A percentile compares a stretch with the other conserved stretches of the same genome.
Evolutionary conservation across 345 rosid genomes (phyloP).

Genomic region (Camelina laxa): DNA sequence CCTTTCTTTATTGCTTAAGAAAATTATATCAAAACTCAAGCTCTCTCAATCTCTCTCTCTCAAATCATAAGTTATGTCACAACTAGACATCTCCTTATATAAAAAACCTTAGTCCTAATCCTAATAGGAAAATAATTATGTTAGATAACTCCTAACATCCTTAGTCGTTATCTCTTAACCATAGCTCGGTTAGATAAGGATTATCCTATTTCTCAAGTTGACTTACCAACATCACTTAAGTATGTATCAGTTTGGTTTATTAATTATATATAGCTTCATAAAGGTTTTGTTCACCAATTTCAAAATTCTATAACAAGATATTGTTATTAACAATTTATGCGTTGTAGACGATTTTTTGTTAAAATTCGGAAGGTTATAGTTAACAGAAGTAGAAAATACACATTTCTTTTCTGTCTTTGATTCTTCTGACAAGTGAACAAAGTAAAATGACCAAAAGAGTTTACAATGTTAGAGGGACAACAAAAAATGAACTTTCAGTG

Average conservation of each 20-base stretch:
- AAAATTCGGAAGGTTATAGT: background rate
- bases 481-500: background rate
- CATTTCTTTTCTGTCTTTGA: background rate
- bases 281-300: background rate
- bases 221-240: too few relatives aligned
- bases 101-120: too few relatives aligned
- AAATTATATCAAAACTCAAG: too few relatives aligned
- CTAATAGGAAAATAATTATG: too few relatives aligned
- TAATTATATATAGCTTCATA: background rate
- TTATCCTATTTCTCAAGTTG: too few relatives aligned
- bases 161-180: too few relatives aligned
- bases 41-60: too few relatives aligned
- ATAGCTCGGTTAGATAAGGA: too few relatives aligned
- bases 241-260: background rate
- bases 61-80: too few relatives aligned
- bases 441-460: constrained; percentile 1
- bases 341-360: background rate
- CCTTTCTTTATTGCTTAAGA: too few relatives aligned
- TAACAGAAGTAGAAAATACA: background rate
- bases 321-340: background rate
- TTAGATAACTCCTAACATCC: too few relatives aligned
- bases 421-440: background rate
- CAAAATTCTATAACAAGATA: background rate
- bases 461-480: background rate
- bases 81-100: too few relatives aligned